A percentile compares a stretch with the other conserved stretches of the same genome.
phyloP scores from a whole-genome alignment of 108 stramenopile species.

The Skeletonema costatum region DNA sequence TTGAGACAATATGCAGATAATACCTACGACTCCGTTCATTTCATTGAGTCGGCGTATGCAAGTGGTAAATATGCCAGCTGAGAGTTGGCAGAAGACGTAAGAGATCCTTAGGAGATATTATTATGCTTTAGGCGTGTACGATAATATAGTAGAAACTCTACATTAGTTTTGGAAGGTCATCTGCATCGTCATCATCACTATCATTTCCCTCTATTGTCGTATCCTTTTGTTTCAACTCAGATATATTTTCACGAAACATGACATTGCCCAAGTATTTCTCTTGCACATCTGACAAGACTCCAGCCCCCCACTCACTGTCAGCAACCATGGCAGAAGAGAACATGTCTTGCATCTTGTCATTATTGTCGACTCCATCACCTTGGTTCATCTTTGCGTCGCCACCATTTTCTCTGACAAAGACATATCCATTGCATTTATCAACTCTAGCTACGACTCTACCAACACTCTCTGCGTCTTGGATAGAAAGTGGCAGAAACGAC shows the following conservation, averaged over 20 bases:
- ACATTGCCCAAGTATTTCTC: constrained; percentile 50
- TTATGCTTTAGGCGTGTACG: background rate
- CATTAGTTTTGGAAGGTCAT: background rate
- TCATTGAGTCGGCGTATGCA: constrained; percentile 23
- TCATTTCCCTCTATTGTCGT: background rate
- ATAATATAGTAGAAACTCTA: background rate
- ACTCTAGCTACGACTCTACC: constrained; percentile 80
- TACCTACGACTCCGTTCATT: constrained; percentile 36
- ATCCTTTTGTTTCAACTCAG: constrained; percentile 17
- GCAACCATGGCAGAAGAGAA: constrained; percentile 52
- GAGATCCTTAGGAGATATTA: too few species aligned
- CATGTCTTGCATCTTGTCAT: constrained; percentile 29
- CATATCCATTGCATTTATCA: constrained; percentile 87
- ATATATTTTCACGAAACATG: constrained; percentile 44
- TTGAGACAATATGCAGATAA: constrained; percentile 56
- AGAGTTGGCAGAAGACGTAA: background rate
- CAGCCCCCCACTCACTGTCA: constrained; percentile 40
- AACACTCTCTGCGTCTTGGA: constrained; percentile 79
- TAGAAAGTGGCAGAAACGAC: constrained; percentile 72
- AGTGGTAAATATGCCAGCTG: background rate
- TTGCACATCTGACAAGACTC: constrained; percentile 47
- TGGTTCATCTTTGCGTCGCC: constrained; percentile 7
- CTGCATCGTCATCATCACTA: background rate
- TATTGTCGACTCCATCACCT: background rate
- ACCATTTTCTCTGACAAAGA: constrained; percentile 52